Base-by-base conservation (phyloP, 805 yeast genomes). In the Myxozyma vanderwaltii region DNA sequence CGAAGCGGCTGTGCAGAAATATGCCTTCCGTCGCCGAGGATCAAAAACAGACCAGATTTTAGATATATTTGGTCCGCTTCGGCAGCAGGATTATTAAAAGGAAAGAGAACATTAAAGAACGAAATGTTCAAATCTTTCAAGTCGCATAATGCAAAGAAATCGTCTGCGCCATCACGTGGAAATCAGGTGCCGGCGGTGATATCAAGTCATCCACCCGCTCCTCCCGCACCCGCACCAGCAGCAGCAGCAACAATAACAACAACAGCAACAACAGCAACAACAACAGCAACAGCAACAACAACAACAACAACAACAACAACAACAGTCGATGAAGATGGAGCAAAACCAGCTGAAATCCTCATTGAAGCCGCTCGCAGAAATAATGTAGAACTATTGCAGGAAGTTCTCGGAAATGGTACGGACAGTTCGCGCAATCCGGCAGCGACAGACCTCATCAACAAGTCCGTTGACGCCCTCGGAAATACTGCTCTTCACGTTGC, bases 361-460 rank as follows among this genome's bases (percentile, higher is more conserved):
- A 77, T 94, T 44, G 97, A 92, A 66, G 85, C 92, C 2, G 85
- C 95, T 7, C 84, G 98, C 70, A 80, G 97, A 73, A 88, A 92
- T 77, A 94, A 92, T 72, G 80, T 83, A 2, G 96, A 89, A 62
- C 80, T 92, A 51, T 74, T 91, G 47, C 77, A 81, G 33, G 76
- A 81, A 19, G 80, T 91, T 53, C 74, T 86, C 33, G 75, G 74
- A 23, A 80, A 75, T 7, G 70, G 79, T 39, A 72, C 69, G 27
- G 72, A 75, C 54, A 40, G 54, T 31, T 60, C 64, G 44, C 54
- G 61, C 12, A 8, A 40, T 57, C 31, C 68, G 52, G 33, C 71
- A 70, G 52, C 79, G 13, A 77, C 83, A 1, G 71, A 70, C 6
- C 71, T 89, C 56, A 80, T 92, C 70, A 94, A 94, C 74, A 71